Evolutionary conservation across 768 basidiomycete genomes (phyloP), one percentile per base, ranked within the genome.

Genomic region (Lactarius pseudohatsudake): DNA sequence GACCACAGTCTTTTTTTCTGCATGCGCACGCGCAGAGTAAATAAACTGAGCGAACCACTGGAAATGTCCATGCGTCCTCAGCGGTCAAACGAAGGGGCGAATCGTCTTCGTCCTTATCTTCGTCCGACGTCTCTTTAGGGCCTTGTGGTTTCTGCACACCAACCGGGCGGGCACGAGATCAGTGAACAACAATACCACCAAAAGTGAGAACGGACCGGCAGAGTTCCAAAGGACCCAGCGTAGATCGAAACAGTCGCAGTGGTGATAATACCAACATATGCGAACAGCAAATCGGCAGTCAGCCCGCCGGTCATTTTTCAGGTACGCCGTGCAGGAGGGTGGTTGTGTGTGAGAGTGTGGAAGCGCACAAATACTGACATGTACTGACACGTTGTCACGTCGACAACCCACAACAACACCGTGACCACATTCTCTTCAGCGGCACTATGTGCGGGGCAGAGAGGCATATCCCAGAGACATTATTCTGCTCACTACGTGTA

Each of bases 51-150:
- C 89, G 73, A 70, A 92, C 89, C 45, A 92, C 77, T 26, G 91
- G 91, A 70, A 92, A 90, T 30, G 90, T 71, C 84, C 86, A 90
- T 26, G 89, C 91, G 64, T 92, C 90, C 38, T 75, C 77, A 4
- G 87, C 81, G 1, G 90, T 85, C 76, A 92, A 73, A 32, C 84
- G 81, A 60, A 16, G 2, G 4, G 11, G 4, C 6, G 41, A 30
- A 47, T 87, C 86, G 11, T 85, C 84, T 55, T 90, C 90, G 20
- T 83, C 81, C 7, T 88, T 83, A 6, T 87, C 81, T 2, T 83
- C 82, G 0, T 83, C 81, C 77, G 22, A 69, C 71, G 22, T 71
- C 71, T 28, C 73, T 71, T 5, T 61, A 18, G 54, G 34, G 36
- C 43, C 9, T 43, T 70, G 73, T 11, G 70, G 40, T 36, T 64